phyloP scores from a whole-genome alignment of 495 filamentous ascomycete species.

The Corynascus novoguineensis region DNA sequence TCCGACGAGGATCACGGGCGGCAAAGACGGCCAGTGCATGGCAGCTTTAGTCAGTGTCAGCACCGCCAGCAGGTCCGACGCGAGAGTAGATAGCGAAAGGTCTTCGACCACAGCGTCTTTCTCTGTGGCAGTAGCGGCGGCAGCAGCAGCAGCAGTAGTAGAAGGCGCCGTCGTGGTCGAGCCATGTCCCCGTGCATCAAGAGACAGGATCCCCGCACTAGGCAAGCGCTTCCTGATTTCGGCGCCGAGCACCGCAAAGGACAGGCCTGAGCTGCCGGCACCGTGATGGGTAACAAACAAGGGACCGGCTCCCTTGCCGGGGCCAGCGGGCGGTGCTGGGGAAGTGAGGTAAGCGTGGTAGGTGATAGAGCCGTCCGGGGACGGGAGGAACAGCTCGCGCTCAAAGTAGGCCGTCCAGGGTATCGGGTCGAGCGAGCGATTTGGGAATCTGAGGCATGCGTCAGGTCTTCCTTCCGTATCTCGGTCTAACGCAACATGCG shows the following conservation, averaged over 20 bases:
- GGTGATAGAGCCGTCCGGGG: conserved; percentile 35
- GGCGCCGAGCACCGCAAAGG: conserved; percentile 57
- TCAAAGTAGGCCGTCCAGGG: conserved; percentile 86
- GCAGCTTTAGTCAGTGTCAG: conserved; percentile 56
- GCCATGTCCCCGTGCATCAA: conserved; percentile 85
- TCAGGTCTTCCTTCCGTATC: conserved; percentile 6
- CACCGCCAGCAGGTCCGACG: conserved; percentile 64
- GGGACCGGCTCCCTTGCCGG: conserved; percentile 48
- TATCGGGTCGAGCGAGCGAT: conserved; percentile 50
- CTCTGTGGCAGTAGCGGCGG: background rate
- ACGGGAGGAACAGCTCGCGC: conserved; percentile 69
- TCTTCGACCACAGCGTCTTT: conserved; percentile 38
- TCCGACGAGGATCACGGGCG: conserved; percentile 78
- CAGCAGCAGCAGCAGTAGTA: background rate
- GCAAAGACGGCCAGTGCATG: conserved; percentile 67
- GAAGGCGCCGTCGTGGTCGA: conserved; percentile 42
- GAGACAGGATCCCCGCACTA: conserved; percentile 71
- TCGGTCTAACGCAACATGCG: background rate
- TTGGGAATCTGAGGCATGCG: conserved; percentile 26
- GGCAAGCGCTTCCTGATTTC: conserved; percentile 76
- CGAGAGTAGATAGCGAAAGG: conserved; percentile 63
- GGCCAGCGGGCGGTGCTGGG: conserved; percentile 32
- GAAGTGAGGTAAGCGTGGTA: conserved; percentile 85
- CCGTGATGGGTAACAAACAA: conserved; percentile 54
- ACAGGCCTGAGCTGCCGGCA: conserved; percentile 51